Conservation (phyloP, 2,329 filamentous ascomycete genomes). For the Cladosporium sp. region DNA sequence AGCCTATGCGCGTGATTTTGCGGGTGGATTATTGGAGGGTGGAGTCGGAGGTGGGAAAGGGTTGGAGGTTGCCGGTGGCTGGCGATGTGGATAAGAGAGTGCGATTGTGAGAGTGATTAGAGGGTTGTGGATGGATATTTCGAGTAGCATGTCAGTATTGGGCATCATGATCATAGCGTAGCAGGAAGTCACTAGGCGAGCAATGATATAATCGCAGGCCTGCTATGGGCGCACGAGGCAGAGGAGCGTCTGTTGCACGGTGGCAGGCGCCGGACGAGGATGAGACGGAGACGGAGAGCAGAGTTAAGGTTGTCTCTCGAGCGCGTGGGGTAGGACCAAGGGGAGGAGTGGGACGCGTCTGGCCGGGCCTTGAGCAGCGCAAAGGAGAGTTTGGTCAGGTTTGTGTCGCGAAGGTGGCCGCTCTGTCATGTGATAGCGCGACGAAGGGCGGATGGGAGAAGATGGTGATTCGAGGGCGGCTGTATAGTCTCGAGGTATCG, state of each 20-base stretch:
- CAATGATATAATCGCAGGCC: neutral
- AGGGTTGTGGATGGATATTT: neutral
- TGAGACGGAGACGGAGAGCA: neutral
- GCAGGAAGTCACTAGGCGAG: neutral
- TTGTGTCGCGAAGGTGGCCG: neutral
- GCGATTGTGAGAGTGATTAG: too few species aligned
- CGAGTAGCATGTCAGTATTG: neutral
- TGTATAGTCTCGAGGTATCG: neutral
- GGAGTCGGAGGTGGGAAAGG: neutral
- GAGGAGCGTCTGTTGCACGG: neutral
- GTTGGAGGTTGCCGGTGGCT: neutral
- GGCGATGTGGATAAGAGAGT: neutral
- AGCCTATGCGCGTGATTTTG: slow-evolving; percentile 3
- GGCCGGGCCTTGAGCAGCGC: too few species aligned
- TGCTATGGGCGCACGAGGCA: neutral
- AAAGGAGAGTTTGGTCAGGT: neutral
- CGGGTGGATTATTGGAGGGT: neutral
- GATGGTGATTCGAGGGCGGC: neutral
- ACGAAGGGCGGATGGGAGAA: neutral
- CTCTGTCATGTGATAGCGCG: neutral
- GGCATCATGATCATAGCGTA: neutral
- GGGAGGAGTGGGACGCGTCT: neutral
- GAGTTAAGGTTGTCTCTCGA: neutral
- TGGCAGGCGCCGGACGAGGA: neutral
- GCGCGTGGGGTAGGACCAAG: neutral